Evolutionary conservation across 108 stramenopile genomes (phyloP).

Genomic region (Skeletonema marinoi): DNA sequence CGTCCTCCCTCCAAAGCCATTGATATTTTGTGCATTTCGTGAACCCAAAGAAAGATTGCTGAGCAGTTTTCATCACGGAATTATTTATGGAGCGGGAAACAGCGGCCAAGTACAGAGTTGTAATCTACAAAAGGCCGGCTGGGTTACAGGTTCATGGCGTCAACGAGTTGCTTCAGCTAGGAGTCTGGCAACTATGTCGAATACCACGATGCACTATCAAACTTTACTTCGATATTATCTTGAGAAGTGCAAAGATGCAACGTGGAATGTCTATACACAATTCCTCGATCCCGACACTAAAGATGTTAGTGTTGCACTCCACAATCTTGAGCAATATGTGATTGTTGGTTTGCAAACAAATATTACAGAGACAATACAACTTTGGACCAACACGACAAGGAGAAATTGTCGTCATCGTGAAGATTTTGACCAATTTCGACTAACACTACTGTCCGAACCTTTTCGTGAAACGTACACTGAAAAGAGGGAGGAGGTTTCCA

Average conservation of each 20-base stretch:
- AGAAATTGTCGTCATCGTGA: constrained; percentile 6
- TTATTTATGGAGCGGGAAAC: constrained; percentile 12
- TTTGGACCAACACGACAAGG: constrained; percentile 15
- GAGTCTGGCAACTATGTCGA: neutral
- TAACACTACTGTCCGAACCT: neutral
- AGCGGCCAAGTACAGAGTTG: constrained; percentile 15
- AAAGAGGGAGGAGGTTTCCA: neutral
- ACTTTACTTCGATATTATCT: constrained; percentile 14
- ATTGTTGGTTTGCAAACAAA: constrained; percentile 23
- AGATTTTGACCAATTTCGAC: neutral
- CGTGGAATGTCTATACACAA: constrained; percentile 11
- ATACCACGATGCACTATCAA: constrained; percentile 14
- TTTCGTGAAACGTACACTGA: neutral
- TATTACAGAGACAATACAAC: constrained; percentile 12
- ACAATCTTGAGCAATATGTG: constrained; percentile 24
- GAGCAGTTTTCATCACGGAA: constrained; percentile 27
- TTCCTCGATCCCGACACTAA: constrained; percentile 22
- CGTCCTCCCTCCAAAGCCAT: constrained; percentile 16
- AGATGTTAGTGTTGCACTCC: constrained; percentile 13
- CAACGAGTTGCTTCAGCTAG: constrained; percentile 1
- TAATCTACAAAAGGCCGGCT: neutral
- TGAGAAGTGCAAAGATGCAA: constrained; percentile 1
- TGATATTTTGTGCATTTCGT: constrained; percentile 28
- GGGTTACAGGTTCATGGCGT: neutral
- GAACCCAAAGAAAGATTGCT: constrained; percentile 18